These are phyloP conservation scores for Albizia julibrissin DNA, from an alignment of 306 rosid species.

Conservation along the genomic window DNA sequence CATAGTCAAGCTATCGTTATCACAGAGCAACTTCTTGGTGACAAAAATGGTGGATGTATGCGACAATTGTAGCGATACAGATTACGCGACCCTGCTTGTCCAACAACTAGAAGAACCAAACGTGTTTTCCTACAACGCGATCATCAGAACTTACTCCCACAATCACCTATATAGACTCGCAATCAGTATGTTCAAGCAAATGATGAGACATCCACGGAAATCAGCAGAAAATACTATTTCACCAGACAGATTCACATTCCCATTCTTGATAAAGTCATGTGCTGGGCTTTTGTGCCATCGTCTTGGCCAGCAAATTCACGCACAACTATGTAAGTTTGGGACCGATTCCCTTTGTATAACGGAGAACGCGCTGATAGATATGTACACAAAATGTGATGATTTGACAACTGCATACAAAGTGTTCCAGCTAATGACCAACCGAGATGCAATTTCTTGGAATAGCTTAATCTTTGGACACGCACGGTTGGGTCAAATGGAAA, in stretches of 20 bases:
- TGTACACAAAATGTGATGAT: conserved; percentile 62
- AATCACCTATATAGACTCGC: conserved; percentile 38
- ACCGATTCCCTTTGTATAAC: conserved; percentile 42
- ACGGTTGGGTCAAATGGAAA: conserved; percentile 58
- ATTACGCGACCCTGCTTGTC: conserved; percentile 56
- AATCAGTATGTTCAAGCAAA: conserved; percentile 50
- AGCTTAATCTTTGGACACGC: conserved; percentile 64
- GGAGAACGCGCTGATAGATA: conserved; percentile 63
- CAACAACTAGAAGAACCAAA: conserved; percentile 56
- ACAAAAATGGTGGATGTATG: conserved; percentile 74
- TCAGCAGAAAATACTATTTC: conserved; percentile 21
- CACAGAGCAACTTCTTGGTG: conserved; percentile 72
- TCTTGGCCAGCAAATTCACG: conserved; percentile 72
- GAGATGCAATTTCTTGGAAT: conserved; percentile 76
- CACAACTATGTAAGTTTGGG: conserved; percentile 63
- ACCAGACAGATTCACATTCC: conserved; percentile 72
- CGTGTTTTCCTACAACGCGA: conserved; percentile 58
- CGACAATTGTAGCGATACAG: conserved; percentile 43
- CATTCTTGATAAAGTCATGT: conserved; percentile 68
- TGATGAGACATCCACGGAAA: conserved; percentile 39
- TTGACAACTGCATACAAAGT: conserved; percentile 51
- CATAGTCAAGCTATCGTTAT: conserved; percentile 49
- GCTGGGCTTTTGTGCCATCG: conserved; percentile 43
- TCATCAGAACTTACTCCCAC: conserved; percentile 64
- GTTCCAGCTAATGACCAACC: conserved; percentile 61